Base-by-base conservation (phyloP, 2,329 filamentous ascomycete genomes). In the Diplodia scrobiculata region DNA sequence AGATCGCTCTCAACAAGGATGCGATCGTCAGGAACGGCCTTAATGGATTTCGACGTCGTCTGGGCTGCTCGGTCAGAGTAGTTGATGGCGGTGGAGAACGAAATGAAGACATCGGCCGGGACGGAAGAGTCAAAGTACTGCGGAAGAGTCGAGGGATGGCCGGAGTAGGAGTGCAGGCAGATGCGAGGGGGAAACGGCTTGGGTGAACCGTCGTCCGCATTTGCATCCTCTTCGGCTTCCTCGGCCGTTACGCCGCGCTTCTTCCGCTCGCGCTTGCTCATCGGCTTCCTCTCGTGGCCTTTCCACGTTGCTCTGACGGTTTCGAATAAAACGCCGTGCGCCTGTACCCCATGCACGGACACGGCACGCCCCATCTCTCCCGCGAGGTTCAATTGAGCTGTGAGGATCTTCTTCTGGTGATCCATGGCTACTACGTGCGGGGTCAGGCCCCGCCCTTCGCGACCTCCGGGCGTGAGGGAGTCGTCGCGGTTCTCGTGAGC, bases 121-220 rank as follows among this genome's bases (percentile, higher is more conserved):
- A 95, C 86, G 0, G 84, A 82, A 1, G 86, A 85, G 69, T 90
- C 84, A 55, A 92, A 79, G 73, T 97, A 98, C 75, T 92, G 92
- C 69, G 85, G 88, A 45, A 97, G 79, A 36, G 89, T 84, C 66
- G 95, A 88, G 11, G 86, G 82, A 5, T 89, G 85, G 0, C 92
- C 94, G 55, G 91, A 96, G 77, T 92, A 99, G 0, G 93, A 97
- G 77, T 99, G 95, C 67, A 99, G 86, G 74, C 95, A 99, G 74
- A 98, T 89, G 9, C 93, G 83, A 0, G 93, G 92, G 3, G 95
- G 93, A 71, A 89, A 98, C 0, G 90, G 89, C 67, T 84, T 87
- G 0, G 81, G 71, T 5, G 59, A 41, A 5, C 62, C 19, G 7
- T 68, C 52, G 9, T 62, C 55, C 67, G 9, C 48, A 51, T 64